These are phyloP conservation scores for Ganoderma boninense DNA, from an alignment of 1,284 basidiomycete species.

Conservation along the genomic window DNA sequence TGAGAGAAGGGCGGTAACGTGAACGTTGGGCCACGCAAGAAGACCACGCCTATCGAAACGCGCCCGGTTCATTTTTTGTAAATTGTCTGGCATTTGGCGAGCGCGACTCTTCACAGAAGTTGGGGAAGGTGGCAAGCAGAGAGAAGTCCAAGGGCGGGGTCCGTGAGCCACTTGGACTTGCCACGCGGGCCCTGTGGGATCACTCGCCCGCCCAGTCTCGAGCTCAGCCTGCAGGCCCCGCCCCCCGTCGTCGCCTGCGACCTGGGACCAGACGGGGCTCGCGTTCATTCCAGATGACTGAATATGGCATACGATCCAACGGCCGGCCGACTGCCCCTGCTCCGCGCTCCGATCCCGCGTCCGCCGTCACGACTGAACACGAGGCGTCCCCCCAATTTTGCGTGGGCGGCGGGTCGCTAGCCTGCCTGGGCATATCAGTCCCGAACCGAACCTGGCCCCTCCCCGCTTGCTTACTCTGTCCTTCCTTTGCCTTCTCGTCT, in stretches of 20 bases:
- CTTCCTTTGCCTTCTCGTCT: conserved; percentile 9
- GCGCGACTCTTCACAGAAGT: background rate
- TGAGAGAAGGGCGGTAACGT: background rate
- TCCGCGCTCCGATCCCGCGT: conserved; percentile 17
- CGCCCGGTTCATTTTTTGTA: background rate
- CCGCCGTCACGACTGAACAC: conserved; percentile 22
- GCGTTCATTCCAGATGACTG: background rate
- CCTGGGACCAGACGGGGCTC: conserved; percentile 2
- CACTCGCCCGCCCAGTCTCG: background rate
- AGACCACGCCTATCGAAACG: conserved; percentile 1
- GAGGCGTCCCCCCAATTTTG: conserved; percentile 11
- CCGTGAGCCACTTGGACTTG: background rate
- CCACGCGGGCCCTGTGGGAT: background rate
- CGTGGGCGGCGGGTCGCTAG: conserved; percentile 11
- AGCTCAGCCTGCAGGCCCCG: background rate
- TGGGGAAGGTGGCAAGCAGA: background rate
- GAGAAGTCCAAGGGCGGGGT: background rate
- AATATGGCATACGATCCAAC: background rate
- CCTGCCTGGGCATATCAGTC: conserved; percentile 21
- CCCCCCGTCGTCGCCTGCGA: conserved; percentile 1
- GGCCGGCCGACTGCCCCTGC: conserved; percentile 8
- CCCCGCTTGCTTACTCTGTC: background rate
- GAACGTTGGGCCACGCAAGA: background rate
- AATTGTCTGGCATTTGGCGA: conserved; percentile 1
- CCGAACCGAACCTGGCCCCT: background rate